A percentile compares a stretch with the other conserved stretches of the same genome.
phyloP scores from a whole-genome alignment of 1,284 basidiomycete species.

The Ganoderma resinaceum region DNA sequence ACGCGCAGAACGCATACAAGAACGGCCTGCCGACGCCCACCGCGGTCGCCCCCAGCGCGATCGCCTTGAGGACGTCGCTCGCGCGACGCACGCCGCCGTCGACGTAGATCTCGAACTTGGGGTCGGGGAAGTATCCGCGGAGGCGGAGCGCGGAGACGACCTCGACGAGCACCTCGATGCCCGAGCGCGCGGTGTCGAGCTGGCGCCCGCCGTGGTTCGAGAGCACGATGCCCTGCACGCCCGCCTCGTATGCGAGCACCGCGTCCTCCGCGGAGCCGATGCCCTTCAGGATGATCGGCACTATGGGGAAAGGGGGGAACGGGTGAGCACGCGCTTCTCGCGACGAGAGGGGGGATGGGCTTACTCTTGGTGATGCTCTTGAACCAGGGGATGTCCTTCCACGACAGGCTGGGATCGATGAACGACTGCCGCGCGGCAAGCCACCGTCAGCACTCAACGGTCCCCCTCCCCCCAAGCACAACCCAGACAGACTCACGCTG shows the following conservation, averaged over 20 bases:
- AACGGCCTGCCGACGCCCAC: slow-evolving; percentile 85
- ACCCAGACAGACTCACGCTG: slow-evolving; percentile 29
- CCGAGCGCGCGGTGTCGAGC: slow-evolving; percentile 88
- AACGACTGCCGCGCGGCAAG: slow-evolving; percentile 85
- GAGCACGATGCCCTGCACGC: slow-evolving; percentile 83
- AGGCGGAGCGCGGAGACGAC: slow-evolving; percentile 81
- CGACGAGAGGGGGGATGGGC: slow-evolving; percentile 24
- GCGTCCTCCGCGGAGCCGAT: slow-evolving; percentile 82
- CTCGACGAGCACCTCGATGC: slow-evolving; percentile 88
- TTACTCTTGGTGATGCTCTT: slow-evolving; percentile 86
- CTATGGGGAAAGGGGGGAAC: slow-evolving; percentile 42
- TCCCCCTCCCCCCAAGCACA: not conserved
- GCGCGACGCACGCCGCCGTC: slow-evolving; percentile 94
- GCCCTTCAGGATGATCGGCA: slow-evolving; percentile 96
- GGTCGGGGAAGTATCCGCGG: slow-evolving; percentile 66
- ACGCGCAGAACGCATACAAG: slow-evolving; percentile 87
- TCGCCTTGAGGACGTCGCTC: slow-evolving; percentile 92
- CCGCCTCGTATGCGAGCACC: slow-evolving; percentile 83
- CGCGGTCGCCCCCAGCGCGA: slow-evolving; percentile 90
- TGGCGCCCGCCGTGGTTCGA: slow-evolving; percentile 94
- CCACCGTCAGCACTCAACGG: slow-evolving; percentile 3
- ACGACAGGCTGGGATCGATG: slow-evolving; percentile 90
- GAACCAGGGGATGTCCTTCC: slow-evolving; percentile 91
- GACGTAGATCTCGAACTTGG: slow-evolving; percentile 87
- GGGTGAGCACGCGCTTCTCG: not conserved